Base-by-base conservation (phyloP, 2,329 filamentous ascomycete species). In the Ceratocystis albifundus region DNA sequence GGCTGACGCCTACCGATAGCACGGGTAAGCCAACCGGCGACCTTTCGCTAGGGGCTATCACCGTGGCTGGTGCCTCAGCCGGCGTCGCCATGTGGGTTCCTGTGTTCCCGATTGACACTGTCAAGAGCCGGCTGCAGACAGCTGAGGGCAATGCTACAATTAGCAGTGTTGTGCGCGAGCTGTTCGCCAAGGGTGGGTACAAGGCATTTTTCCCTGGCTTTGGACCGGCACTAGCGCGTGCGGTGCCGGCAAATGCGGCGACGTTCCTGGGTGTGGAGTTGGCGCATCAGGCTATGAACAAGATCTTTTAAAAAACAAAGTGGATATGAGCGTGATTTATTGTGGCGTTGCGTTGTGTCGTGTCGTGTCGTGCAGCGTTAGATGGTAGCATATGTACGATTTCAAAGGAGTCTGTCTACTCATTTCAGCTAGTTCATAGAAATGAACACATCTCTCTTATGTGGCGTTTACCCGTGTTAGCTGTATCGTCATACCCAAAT, bases 41-140 rank as follows among this genome's bases (percentile, higher is more conserved):
- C 71, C 78, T 97, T 67, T 93, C 88, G 72, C 80, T 99, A 69
- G 79, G 84, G 1, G 94, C 94, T 10, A 83, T 99, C 67, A 90
- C 92, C 72, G 83, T 85, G 32, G 94, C 94, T 1, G 94, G 94
- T 71, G 94, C 89, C 69, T 89, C 87, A 3, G 94, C 94, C 0
- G 94, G 94, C 73, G 84, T 99, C 30, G 94, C 94, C 69, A 99
- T 99, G 94, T 99, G 94, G 94, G 94, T 96, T 71, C 92, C 94
- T 65, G 92, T 99, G 53, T 99, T 99, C 83, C 94, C 94, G 25
- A 83, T 99, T 70, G 94, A 99, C 74, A 99, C 94, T 0, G 87
- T 99, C 78, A 99, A 99, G 84, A 92, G 88, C 70, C 82, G 92
- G 46, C 78, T 99, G 74, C 94, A 99, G 81, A 96, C 90, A 55